Percentiles rank a stretch among this genome's conserved stretches.
These are phyloP conservation scores for Prosopis cineraria DNA, from an alignment of 306 rosid genomes.

Conservation along the genomic window DNA sequence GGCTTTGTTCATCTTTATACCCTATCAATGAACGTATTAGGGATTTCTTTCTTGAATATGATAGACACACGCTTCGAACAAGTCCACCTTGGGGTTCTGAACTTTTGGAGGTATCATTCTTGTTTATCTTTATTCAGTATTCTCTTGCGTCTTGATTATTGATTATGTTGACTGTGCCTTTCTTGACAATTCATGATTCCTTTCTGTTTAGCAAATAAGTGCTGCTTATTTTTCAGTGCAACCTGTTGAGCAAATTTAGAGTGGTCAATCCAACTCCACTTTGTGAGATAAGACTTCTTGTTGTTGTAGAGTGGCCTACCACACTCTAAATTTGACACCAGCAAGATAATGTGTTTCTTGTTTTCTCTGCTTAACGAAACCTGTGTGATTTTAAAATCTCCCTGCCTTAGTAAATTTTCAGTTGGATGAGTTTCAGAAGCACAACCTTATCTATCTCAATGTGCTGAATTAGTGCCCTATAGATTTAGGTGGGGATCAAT, in stretches of 20 bases:
- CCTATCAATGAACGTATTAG: constrained; percentile 92
- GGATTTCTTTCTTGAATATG: constrained; percentile 97
- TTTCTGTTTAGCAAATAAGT: not conserved
- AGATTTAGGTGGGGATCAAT: not conserved
- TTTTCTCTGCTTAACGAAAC: not conserved
- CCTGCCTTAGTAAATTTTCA: not conserved
- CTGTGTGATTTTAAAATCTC: not conserved
- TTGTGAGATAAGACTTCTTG: too few species aligned
- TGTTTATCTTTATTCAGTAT: constrained; percentile 8
- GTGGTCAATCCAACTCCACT: too few species aligned
- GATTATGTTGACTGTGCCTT: constrained; percentile 24
- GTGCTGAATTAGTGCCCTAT: not conserved
- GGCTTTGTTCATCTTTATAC: constrained; percentile 90
- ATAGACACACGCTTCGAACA: constrained; percentile 97
- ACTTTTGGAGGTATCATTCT: constrained; percentile 83
- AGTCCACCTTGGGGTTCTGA: constrained; percentile 99
- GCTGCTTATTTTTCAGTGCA: not conserved
- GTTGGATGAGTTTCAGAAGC: not conserved
- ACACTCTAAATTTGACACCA: not conserved
- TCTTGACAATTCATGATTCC: not conserved
- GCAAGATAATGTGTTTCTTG: not conserved
- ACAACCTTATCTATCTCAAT: not conserved
- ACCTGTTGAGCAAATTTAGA: too few species aligned
- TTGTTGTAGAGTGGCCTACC: not conserved
- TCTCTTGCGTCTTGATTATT: constrained; percentile 13